phyloP scores from a whole-genome alignment of 2,329 filamentous ascomycete species.

The Neofusicoccum umdonicola region DNA sequence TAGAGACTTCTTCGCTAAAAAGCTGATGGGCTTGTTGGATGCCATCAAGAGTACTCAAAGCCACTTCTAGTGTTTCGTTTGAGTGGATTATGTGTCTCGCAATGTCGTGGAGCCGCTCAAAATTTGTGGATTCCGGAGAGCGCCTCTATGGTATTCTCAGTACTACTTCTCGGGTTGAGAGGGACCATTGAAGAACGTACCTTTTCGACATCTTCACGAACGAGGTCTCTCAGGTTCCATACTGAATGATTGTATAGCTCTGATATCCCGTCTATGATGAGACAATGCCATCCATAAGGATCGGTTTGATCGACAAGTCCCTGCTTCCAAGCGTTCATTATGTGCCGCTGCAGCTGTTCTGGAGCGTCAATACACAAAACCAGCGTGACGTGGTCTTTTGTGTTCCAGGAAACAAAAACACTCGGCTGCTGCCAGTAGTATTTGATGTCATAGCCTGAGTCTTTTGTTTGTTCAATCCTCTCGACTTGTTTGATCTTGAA shows the following conservation, averaged over 20 bases:
- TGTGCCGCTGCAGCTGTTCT: background rate
- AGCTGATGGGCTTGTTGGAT: background rate
- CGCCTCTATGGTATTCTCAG: background rate
- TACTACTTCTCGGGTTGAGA: too few species aligned
- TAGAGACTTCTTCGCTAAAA: background rate
- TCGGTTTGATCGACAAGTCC: background rate
- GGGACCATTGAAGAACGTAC: background rate
- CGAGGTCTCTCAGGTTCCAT: background rate
- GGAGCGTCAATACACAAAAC: background rate
- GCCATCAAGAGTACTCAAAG: background rate
- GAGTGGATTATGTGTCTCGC: conserved; percentile 7
- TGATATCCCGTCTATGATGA: background rate
- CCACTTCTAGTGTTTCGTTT: background rate
- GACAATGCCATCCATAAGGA: background rate
- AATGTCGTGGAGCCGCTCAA: background rate
- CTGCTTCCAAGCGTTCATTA: background rate
- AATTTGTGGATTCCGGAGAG: background rate
- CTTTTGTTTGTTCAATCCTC: background rate
- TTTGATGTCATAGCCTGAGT: background rate
- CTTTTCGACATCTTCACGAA: conserved; percentile 1
- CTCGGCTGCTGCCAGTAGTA: background rate
- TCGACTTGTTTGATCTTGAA: conserved; percentile 11
- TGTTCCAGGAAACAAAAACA: background rate
- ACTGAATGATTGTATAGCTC: background rate
- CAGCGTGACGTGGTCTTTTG: background rate